Base-by-base conservation (phyloP, 2,329 filamentous ascomycete genomes). In the Pseudophaeomoniella oleicola region DNA sequence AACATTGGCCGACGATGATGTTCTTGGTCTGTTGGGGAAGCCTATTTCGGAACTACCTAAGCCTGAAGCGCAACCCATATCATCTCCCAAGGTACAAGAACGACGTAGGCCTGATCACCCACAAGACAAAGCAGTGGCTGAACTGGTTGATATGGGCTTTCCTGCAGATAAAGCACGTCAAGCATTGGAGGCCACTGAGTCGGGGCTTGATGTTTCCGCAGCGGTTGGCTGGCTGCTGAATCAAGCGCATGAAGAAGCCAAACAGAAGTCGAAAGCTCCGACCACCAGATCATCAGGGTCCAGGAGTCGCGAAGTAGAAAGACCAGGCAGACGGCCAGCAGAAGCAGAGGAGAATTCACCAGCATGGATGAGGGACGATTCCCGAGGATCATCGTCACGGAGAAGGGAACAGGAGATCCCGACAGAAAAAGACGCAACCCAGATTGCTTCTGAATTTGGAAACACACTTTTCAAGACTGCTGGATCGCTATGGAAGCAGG, bases 121-220 rank as follows among this genome's bases (percentile, higher is more conserved):
- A 1, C 77, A 80, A 39, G 85, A 94, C 50, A 75, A 72, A 46
- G 83, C 86, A 6, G 73, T 96, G 16, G 84, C 83, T 6, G 85
- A 96, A 54, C 63, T 98, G 16, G 76, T 94, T 3, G 88, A 94
- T 46, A 96, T 96, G 74, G 90, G 90, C 1, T 98, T 98, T 48
- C 76, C 84, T 0, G 71, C 77, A 0, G 83, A 93, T 40, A 85
- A 86, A 50, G 81, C 90, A n/a, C 71, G 72, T 37, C 69, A 79
- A 43, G 90, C 86, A 4, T 60, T 98, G 30, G 75, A 76, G 9
- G 80, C 85, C 49, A 94, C 82, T 19, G 80, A 84, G 3, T 78
- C 77, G 3, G 83, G 84, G 2, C 60, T 77, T 1, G 81, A 94
- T 52, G 75, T 94, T 6, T 85, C 94, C 55, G 79, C 76, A 34